Conservation (phyloP, 1,139 yeast species). For the Suhomyces chickasaworum region DNA sequence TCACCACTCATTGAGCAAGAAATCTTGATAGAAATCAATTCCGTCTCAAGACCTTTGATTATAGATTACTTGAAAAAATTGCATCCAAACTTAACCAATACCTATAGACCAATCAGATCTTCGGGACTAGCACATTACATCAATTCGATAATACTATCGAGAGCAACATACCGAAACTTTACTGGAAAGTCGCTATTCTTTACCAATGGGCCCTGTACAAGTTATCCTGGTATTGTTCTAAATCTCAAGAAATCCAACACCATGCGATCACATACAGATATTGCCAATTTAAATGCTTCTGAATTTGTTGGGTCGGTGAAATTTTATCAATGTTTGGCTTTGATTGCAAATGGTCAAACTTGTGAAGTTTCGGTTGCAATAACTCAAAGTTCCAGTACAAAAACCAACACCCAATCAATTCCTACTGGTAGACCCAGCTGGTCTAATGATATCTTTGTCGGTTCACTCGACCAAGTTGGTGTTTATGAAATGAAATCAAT, state of each 20-base stretch:
- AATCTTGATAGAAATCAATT: slow-evolving; percentile 10
- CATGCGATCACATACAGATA: slow-evolving; percentile 40
- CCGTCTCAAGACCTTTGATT: slow-evolving; percentile 8
- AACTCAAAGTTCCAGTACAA: slow-evolving; percentile 22
- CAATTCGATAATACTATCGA: slow-evolving; percentile 24
- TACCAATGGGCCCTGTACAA: slow-evolving; percentile 40
- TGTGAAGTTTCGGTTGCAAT: slow-evolving; percentile 25
- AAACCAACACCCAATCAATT: slow-evolving; percentile 29
- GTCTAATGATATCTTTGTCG: slow-evolving; percentile 35
- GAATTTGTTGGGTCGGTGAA: slow-evolving; percentile 29
- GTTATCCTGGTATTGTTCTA: slow-evolving; percentile 36
- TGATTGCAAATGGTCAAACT: slow-evolving; percentile 34
- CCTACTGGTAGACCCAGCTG: slow-evolving; percentile 28
- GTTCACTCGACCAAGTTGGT: slow-evolving; percentile 46
- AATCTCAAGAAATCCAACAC: slow-evolving; percentile 13
- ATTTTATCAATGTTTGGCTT: slow-evolving; percentile 32
- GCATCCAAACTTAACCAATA: slow-evolving; percentile 28
- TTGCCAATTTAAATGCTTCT: slow-evolving; percentile 31
- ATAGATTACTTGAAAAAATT: slow-evolving; percentile 20
- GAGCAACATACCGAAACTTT: slow-evolving; percentile 23
- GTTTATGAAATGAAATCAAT: slow-evolving; percentile 42
- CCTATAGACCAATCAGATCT: slow-evolving; percentile 34
- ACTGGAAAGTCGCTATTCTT: slow-evolving; percentile 33
- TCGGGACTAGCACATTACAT: slow-evolving; percentile 38
- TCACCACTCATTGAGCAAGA: slow-evolving; percentile 15